Conservation (phyloP, 306 rosid species). For the Cotoneaster glaucophyllus region DNA sequence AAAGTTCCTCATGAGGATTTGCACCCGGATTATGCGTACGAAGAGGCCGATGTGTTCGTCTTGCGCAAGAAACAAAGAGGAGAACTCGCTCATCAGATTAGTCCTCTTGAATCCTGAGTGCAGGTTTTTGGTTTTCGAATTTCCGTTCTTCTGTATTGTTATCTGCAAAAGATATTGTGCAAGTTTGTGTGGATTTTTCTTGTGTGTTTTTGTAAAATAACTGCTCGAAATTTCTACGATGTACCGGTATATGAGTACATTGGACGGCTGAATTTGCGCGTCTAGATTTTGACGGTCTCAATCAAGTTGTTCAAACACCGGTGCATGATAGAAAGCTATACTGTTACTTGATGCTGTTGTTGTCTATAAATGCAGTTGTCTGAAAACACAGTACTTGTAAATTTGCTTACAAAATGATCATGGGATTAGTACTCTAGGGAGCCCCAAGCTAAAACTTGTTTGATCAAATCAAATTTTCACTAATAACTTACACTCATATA, state of each 20-base stretch:
- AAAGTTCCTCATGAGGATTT: conserved; percentile 65
- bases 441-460: not conserved
- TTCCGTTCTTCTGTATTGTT: not conserved
- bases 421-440: not conserved
- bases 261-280: too few relatives aligned
- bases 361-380: too few relatives aligned
- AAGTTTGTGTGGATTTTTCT: not conserved
- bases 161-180: not conserved
- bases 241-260: too few relatives aligned
- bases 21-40: conserved; percentile 71
- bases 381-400: not conserved
- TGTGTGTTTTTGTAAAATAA: not conserved
- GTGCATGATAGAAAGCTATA: not conserved
- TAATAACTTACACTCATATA: too few relatives aligned
- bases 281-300: too few relatives aligned
- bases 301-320: too few relatives aligned
- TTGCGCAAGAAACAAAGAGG: conserved; percentile 51
- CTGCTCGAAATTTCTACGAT: not conserved
- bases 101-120: not conserved
- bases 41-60: conserved; percentile 63
- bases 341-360: too few relatives aligned
- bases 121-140: not conserved
- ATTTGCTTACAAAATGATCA: not conserved
- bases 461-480: not conserved
- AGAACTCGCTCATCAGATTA: not conserved